Percentiles rank a stretch among this genome's conserved stretches.
These are phyloP conservation scores for Nothophytophthora sp. DNA, from an alignment of 352 stramenopile genomes.

Conservation along the genomic window DNA sequence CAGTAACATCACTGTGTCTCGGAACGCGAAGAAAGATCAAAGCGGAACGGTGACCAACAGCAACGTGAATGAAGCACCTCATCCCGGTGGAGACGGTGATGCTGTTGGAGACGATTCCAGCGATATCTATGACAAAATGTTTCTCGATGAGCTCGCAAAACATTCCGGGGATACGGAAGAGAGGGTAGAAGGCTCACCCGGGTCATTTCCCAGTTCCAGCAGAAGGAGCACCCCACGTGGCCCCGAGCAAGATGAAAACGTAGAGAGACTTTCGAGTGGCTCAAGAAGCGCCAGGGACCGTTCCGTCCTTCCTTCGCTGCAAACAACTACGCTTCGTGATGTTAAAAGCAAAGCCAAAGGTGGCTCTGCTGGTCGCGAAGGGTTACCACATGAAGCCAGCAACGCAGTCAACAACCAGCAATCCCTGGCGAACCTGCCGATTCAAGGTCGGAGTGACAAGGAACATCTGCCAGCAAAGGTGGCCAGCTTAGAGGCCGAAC, in stretches of 20 bases:
- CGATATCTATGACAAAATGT: constrained; percentile 51
- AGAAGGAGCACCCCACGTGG: constrained; percentile 2
- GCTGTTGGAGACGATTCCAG: constrained; percentile 1
- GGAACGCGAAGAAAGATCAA: not conserved
- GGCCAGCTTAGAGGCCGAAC: constrained; percentile 22
- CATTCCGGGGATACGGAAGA: constrained; percentile 28
- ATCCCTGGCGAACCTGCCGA: not conserved
- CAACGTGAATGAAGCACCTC: too few relatives aligned
- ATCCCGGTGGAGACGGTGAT: not conserved
- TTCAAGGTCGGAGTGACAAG: not conserved
- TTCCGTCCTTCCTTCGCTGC: constrained; percentile 20
- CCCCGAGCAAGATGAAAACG: constrained; percentile 19
- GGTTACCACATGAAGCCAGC: not conserved
- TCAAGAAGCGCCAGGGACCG: constrained; percentile 13
- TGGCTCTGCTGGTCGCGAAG: not conserved
- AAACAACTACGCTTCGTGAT: not conserved
- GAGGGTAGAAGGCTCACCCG: not conserved
- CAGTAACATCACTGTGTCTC: not conserved
- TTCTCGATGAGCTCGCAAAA: constrained; percentile 66
- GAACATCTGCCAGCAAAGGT: constrained; percentile 9
- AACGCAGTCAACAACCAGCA: constrained; percentile 15
- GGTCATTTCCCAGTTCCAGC: not conserved
- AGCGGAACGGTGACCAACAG: not conserved
- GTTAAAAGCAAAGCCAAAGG: constrained; percentile 19
- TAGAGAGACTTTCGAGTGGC: constrained; percentile 10